phyloP scores from a whole-genome alignment of 2,329 filamentous ascomycete genomes.

The Sclerotinia nivalis region DNA sequence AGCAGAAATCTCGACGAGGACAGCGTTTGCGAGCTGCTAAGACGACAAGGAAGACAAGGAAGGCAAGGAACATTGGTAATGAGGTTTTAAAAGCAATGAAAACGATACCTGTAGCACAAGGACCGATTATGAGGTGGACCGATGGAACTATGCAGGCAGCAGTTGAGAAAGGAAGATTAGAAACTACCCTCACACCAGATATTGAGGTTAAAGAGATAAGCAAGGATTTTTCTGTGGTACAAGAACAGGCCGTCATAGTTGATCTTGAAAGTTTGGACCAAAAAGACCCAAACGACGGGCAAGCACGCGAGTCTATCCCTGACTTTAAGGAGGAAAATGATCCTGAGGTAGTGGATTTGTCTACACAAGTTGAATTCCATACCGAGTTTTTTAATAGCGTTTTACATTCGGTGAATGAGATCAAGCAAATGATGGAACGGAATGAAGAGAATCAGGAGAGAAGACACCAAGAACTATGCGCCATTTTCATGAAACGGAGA shows the following conservation, averaged over 20 bases:
- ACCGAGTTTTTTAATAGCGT: not conserved
- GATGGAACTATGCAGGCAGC: not conserved
- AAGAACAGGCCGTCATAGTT: not conserved
- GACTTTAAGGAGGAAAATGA: not conserved
- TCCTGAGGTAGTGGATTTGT: not conserved
- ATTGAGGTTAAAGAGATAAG: not conserved
- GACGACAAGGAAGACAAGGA: no score
- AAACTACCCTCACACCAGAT: rapidly evolving
- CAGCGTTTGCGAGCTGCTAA: not conserved
- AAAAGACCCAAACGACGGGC: not conserved
- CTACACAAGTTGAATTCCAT: not conserved
- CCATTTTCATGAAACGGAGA: not conserved
- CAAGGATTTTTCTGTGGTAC: not conserved
- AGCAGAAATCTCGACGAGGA: not conserved
- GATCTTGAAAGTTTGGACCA: not conserved
- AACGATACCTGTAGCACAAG: not conserved
- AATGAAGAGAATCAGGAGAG: not conserved
- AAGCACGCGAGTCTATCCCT: not conserved
- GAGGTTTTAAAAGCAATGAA: not conserved
- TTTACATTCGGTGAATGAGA: no score
- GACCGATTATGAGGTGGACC: not conserved
- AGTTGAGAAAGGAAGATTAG: not conserved
- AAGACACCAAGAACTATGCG: not conserved
- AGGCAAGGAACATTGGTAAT: not conserved
- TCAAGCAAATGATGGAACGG: not conserved